Base-by-base conservation (phyloP, 1,284 basidiomycete genomes). In the Amylostereum areolatum region DNA sequence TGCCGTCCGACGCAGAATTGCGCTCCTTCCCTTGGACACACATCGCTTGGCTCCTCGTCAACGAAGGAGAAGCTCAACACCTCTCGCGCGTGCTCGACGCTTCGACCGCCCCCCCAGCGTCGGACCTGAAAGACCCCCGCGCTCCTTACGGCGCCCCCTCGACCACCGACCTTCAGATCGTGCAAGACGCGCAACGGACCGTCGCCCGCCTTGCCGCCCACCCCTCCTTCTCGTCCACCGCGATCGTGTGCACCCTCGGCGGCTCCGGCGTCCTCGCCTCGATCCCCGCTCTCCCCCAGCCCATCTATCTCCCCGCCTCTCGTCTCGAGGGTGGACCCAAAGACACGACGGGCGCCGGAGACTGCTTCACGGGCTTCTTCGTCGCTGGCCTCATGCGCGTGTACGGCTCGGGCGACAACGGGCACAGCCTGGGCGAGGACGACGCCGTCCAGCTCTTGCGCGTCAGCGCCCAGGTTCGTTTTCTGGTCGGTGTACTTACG, bases 331-430 rank as follows among this genome's bases (percentile, higher is more conserved):
- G 68, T 5, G 57, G 56, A 0, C 66, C 72, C 3, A 59, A 64
- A 9, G 79, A 82, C 57, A 81, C 78, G 0, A 82, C 80, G 0
- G 79, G 80, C 6, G 80, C 80, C 2, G 80, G 79, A 0, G 80
- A 82, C 56, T 80, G 77, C 52, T 81, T 81, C 57, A 71, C 78
- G 0, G 79, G 80, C 9, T 82, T 78, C 57, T 70, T 81, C 54
- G 74, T 80, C 7, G 66, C 70, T 5, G 77, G 74, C 0, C 62
- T 81, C 41, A 80, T 82, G 79, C 60, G 18, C 18, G 18, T 18
- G 18, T 18, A 18, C 1, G 66, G 39, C 54, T 68, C 1, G 45
- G 62, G 8, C 47, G 18, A 18, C 18, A 52, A 5, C 60, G 58
- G 24, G 64, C 70, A 33, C 55, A 51, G 24, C 18, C 33, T 44